phyloP scores from a whole-genome alignment of 2,329 filamentous ascomycete genomes.

The Fonsecaea pedrosoi region DNA sequence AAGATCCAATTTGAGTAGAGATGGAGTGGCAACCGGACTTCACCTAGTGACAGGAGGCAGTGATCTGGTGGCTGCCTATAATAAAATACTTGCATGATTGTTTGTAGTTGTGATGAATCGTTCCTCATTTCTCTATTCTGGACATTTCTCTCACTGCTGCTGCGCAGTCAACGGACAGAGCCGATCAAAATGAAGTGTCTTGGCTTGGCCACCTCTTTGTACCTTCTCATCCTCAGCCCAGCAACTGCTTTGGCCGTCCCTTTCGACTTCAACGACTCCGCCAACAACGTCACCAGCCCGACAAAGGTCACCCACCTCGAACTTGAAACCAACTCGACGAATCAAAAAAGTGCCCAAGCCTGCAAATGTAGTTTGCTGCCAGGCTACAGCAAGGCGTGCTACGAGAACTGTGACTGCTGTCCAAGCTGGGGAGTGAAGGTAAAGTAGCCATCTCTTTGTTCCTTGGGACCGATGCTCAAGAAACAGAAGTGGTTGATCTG shows the following conservation, averaged over 20 bases:
- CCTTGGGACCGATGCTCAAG: not conserved
- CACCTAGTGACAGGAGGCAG: not conserved
- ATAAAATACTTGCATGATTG: not conserved
- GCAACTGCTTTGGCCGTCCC: not conserved
- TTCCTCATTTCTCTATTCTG: not conserved
- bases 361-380: not conserved
- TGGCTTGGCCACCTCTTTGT: not conserved
- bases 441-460: not conserved
- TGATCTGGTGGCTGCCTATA: not conserved
- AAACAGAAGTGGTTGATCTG: not conserved
- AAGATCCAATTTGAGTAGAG: no score
- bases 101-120: not conserved
- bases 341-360: not conserved
- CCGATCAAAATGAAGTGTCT: not conserved
- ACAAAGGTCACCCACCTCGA: not conserved
- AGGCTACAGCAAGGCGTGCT: not conserved
- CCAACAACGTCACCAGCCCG: not conserved
- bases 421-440: not conserved
- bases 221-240: not conserved
- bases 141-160: not conserved
- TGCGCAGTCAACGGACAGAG: not conserved
- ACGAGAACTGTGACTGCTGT: not conserved
- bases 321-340: not conserved
- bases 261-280: not conserved
- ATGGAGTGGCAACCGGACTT: not conserved